phyloP scores from a whole-genome alignment of 495 filamentous ascomycete genomes.

The Talaromyces trachyspermus region DNA sequence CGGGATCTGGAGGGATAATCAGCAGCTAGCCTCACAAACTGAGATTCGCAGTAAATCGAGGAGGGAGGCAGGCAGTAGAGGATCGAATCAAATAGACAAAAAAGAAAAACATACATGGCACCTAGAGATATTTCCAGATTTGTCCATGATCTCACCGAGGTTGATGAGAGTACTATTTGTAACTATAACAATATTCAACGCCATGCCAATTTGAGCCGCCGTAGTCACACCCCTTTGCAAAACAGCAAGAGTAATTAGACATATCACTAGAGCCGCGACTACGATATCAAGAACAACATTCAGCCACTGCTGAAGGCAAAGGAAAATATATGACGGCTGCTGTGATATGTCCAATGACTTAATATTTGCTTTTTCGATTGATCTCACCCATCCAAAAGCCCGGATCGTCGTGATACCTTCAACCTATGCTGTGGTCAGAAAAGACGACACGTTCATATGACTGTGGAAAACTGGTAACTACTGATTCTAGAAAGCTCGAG shows the following conservation, averaged over 20 bases:
- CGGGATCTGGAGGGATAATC: too few relatives aligned
- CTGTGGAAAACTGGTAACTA: slow-evolving; percentile 9
- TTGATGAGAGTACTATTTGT: slow-evolving; percentile 20
- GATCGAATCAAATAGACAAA: too few relatives aligned
- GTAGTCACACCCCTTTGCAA: slow-evolving; percentile 13
- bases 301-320: slow-evolving; percentile 49
- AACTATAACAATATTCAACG: slow-evolving; percentile 18
- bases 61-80: too few relatives aligned
- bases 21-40: too few relatives aligned
- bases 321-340: slow-evolving; percentile 41
- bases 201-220: slow-evolving; percentile 27
- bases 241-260: slow-evolving; percentile 8
- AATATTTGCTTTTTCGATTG: background rate
- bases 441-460: background rate
- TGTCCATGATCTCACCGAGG: slow-evolving; percentile 31
- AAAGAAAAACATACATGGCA: too few relatives aligned
- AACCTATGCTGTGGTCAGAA: slow-evolving; percentile 1
- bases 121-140: slow-evolving; percentile 32
- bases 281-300: slow-evolving; percentile 40
- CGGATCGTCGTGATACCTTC: slow-evolving; percentile 43
- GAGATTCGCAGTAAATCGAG: too few relatives aligned
- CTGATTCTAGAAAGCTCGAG: slow-evolving; percentile 39
- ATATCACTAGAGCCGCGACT: slow-evolving; percentile 28
- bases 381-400: slow-evolving; percentile 34
- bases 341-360: slow-evolving; percentile 20